phyloP scores from a whole-genome alignment of 148 eudicot genomes.

The Polygonum aviculare region DNA sequence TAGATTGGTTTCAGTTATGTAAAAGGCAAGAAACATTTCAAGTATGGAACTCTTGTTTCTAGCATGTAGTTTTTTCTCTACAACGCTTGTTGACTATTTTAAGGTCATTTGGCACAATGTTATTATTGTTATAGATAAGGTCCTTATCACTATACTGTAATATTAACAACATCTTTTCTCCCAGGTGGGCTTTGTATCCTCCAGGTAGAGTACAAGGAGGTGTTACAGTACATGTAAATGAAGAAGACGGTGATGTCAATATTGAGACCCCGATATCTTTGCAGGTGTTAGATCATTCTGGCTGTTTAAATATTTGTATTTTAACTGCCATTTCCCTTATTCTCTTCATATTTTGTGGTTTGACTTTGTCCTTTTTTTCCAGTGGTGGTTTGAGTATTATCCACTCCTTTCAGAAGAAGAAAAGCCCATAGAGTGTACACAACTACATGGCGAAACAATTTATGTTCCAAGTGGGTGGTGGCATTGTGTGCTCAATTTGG shows the following conservation, averaged over 20 bases:
- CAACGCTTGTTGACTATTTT: not conserved
- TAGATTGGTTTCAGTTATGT: not conserved
- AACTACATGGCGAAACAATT: conserved; percentile 91
- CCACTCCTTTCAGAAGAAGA: conserved; percentile 80
- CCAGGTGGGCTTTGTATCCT: conserved; percentile 97
- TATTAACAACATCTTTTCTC: conserved; percentile 8
- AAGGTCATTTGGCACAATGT: not conserved
- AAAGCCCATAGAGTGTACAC: conserved; percentile 91
- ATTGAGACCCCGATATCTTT: conserved; percentile 85
- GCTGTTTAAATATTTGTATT: not conserved
- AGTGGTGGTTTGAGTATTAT: conserved; percentile 99
- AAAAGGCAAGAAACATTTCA: not conserved
- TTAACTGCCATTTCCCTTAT: not conserved
- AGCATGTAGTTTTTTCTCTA: not conserved
- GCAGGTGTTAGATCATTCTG: conserved; percentile 44
- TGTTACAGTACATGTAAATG: conserved; percentile 93
- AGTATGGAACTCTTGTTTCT: not conserved
- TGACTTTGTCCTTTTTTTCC: conserved; percentile 13
- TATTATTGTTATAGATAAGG: not conserved
- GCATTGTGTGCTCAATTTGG: conserved; percentile 95
- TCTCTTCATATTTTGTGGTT: not conserved
- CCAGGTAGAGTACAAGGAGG: conserved; percentile 98
- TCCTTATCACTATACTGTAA: not conserved
- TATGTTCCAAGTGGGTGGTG: conserved; percentile 99
- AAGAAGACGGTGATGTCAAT: conserved; percentile 93